These are phyloP conservation scores for Paratrimastix pyriformis DNA, from an alignment of 78 protist genomes.

Conservation along the genomic window DNA sequence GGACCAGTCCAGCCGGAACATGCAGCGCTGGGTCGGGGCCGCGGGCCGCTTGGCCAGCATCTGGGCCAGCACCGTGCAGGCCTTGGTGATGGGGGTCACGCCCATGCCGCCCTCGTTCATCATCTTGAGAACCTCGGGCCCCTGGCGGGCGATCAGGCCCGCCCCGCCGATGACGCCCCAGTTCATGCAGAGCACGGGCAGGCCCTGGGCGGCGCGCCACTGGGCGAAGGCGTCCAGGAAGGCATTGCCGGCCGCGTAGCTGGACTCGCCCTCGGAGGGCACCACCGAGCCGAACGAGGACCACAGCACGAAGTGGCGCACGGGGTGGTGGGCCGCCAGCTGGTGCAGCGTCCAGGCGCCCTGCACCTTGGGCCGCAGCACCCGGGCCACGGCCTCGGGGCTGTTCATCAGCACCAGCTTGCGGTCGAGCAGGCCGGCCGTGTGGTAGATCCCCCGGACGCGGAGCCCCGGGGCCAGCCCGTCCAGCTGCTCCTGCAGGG, in stretches of 20 bases:
- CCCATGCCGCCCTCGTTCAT: not conserved
- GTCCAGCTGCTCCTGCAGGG: not conserved
- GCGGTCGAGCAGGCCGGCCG: slow-evolving; percentile 33
- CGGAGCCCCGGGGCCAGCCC: not conserved
- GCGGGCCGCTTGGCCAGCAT: not conserved
- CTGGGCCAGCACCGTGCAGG: not conserved
- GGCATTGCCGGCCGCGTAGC: slow-evolving; percentile 32
- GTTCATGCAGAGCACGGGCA: slow-evolving; percentile 1
- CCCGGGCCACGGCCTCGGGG: not conserved
- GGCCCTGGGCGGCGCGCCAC: not conserved
- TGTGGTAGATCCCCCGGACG: slow-evolving; percentile 29
- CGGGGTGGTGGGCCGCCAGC: not conserved
- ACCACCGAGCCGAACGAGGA: slow-evolving; percentile 20
- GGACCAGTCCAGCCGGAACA: slow-evolving; percentile 1
- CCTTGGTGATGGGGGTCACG: not conserved
- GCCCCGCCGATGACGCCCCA: slow-evolving; percentile 29
- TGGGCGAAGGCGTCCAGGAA: slow-evolving; percentile 4
- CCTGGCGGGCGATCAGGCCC: slow-evolving; percentile 21
- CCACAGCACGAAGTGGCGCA: not conserved
- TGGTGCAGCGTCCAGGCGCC: slow-evolving; percentile 8
- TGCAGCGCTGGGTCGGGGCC: not conserved
- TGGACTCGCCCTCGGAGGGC: slow-evolving; percentile 31
- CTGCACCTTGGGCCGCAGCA: not conserved
- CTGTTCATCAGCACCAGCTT: not conserved
- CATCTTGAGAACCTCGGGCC: not conserved